A percentile compares a stretch with the other conserved stretches of the same genome.
Conservation (phyloP, 371 early-diverging fungal species). For the Mortierella sp. region DNA sequence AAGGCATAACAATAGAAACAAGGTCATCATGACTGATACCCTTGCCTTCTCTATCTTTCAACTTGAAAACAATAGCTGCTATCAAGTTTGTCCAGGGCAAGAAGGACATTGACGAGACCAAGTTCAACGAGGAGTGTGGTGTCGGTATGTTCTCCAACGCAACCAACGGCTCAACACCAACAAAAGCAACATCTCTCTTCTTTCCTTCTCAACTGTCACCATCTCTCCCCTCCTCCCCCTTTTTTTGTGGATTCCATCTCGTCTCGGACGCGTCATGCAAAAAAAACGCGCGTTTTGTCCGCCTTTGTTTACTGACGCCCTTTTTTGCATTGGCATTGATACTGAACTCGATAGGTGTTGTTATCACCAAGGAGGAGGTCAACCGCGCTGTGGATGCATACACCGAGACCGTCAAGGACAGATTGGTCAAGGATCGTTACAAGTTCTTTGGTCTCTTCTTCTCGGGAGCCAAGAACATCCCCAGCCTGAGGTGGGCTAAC, state of each 20-base stretch:
- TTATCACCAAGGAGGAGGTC: conserved; percentile 81
- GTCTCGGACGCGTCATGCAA: conserved; percentile 3
- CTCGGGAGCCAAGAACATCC: conserved; percentile 75
- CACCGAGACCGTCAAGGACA: conserved; percentile 77
- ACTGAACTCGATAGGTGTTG: conserved; percentile 70
- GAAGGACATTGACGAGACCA: conserved; percentile 69
- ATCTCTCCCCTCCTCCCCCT: not conserved
- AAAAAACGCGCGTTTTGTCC: not conserved
- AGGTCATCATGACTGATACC: not conserved
- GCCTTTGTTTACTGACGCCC: not conserved
- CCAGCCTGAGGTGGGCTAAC: conserved; percentile 92
- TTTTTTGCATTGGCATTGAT: not conserved
- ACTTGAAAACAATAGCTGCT: conserved; percentile 79
- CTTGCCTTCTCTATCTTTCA: not conserved
- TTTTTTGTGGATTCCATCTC: conserved; percentile 5
- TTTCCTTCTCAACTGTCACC: not conserved
- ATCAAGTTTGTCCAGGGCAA: conserved; percentile 84
- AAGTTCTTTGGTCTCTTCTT: conserved; percentile 82
- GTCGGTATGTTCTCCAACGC: conserved; percentile 77
- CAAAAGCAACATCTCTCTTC: not conserved
- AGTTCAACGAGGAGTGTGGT: conserved; percentile 88
- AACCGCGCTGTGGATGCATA: conserved; percentile 65
- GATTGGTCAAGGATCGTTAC: conserved; percentile 87
- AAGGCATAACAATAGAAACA: conserved; percentile 4
- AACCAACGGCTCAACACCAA: not conserved